Evolutionary conservation across 768 basidiomycete genomes (phyloP).

Genomic region (Collybia mongolica): DNA sequence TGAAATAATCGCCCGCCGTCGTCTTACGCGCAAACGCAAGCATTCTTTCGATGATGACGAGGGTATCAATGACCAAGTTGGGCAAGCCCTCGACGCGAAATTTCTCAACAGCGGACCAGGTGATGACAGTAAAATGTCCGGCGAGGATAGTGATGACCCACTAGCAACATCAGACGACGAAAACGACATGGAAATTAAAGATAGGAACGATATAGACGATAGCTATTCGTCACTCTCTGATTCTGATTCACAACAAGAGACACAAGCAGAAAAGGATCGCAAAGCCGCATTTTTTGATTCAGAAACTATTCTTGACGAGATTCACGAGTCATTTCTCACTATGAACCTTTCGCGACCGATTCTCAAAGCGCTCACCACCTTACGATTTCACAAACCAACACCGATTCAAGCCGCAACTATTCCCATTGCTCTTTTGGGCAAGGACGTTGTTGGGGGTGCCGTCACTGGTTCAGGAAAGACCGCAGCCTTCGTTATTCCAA

Average conservation of each 20-base stretch:
- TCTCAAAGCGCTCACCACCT: conserved; percentile 82
- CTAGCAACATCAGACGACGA: conserved; percentile 27
- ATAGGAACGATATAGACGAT: conserved; percentile 19
- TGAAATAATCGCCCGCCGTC: conserved; percentile 84
- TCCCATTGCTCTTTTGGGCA: conserved; percentile 90
- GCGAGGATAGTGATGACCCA: conserved; percentile 28
- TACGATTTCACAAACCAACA: conserved; percentile 83
- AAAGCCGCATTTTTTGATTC: conserved; percentile 90
- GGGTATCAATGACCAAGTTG: conserved; percentile 29
- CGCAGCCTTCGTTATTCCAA: conserved; percentile 94
- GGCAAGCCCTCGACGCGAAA: conserved; percentile 29
- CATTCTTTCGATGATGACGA: conserved; percentile 29
- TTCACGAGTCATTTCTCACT: conserved; percentile 79
- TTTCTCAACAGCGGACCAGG: conserved; percentile 24
- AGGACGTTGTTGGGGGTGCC: conserved; percentile 94
- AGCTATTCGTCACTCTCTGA: conserved; percentile 27
- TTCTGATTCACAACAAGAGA: conserved; percentile 43
- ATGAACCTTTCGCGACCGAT: conserved; percentile 97
- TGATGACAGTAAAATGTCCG: conserved; percentile 26
- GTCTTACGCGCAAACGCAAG: conserved; percentile 65
- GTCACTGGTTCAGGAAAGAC: conserved; percentile 99
- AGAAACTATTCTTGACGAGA: conserved; percentile 42
- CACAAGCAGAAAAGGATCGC: conserved; percentile 67
- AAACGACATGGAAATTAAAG: conserved; percentile 34
- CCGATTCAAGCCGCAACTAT: conserved; percentile 96